A percentile compares a stretch with the other conserved stretches of the same genome.
These are phyloP conservation scores for Clathrus columnatus DNA, from an alignment of 768 basidiomycete species.

Conservation along the genomic window DNA sequence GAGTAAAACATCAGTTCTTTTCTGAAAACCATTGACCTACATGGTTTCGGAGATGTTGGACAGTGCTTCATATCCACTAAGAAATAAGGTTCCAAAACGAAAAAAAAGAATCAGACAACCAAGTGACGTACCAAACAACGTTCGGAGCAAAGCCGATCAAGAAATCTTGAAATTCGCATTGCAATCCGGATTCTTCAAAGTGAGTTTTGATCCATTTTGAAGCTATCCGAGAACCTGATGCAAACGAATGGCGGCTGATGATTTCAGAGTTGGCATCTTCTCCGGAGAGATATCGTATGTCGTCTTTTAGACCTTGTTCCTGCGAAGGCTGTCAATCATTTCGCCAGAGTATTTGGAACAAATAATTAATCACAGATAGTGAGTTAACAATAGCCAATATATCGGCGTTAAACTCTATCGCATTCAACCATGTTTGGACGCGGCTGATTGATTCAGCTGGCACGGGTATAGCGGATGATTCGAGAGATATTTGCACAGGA, in stretches of 20 bases:
- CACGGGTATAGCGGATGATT: constrained; percentile 42
- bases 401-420: constrained; percentile 58
- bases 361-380: constrained; percentile 42
- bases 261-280: constrained; percentile 70
- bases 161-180: constrained; percentile 62
- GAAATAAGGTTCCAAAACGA: background rate
- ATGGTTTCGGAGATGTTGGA: background rate
- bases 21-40: background rate
- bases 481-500: constrained; percentile 47
- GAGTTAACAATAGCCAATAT: constrained; percentile 61
- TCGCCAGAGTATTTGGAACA: background rate
- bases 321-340: background rate
- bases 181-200: constrained; percentile 69
- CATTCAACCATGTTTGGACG: constrained; percentile 47
- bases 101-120: background rate
- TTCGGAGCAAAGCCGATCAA: constrained; percentile 73
- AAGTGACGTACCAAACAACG: constrained; percentile 63
- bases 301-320: constrained; percentile 44
- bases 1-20: constrained; percentile 39
- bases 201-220: constrained; percentile 65
- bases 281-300: constrained; percentile 78
- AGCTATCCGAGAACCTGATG: constrained; percentile 52
- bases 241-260: constrained; percentile 75
- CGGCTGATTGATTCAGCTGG: constrained; percentile 44
- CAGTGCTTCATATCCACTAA: background rate